Base-by-base conservation (phyloP, 1,139 yeast genomes). In the Kodamaea arcana region DNA sequence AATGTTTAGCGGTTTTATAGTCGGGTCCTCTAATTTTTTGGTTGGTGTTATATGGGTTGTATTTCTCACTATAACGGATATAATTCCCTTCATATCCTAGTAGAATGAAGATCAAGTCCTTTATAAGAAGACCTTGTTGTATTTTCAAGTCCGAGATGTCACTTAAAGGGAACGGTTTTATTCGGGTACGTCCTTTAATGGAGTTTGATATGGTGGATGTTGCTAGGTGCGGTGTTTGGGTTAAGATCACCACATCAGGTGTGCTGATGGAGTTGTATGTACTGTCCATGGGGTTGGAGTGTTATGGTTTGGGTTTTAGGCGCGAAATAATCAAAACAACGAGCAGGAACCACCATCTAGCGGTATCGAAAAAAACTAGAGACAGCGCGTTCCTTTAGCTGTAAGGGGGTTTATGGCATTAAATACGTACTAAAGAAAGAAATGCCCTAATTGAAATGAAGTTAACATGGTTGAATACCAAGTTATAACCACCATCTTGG, bases 61-160 rank as follows among this genome's bases (percentile, higher is more conserved):
- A 85, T 20, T 69, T 65, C 33, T 78, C 84, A 29, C 81, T 71
- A 51, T 75, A 85, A 30, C 90, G 65, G 18, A 92, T 77, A 47
- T 83, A 87, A 24, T 69, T 68, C 0, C 97, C 97, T 54, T 88
- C 95, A 29, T 76, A 62, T 1, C 97, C 97, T 33, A 80, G 48
- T 17, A 92, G 58, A 2, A 84, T 80, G 46, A 72, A 75, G 15
- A 87, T 50, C 11, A 88, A 55, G 53, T 92, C 98, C 41, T 76
- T 72, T 21, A 84, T 68, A 1, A 90, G 71, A 14, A 82, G 65
- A 0, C 83, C 81, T 51, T 87, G 95, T 52, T 87, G 95, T 3
- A 71, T 60, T 35, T 72, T 55, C 15, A 67, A 59, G 42, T 70
- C 75, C 15, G 52, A 47, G 6, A 72, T 45, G 20, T 71, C 71